phyloP scores from a whole-genome alignment of 2,329 filamentous ascomycete genomes.

The Chaetomiaceae sp. region DNA sequence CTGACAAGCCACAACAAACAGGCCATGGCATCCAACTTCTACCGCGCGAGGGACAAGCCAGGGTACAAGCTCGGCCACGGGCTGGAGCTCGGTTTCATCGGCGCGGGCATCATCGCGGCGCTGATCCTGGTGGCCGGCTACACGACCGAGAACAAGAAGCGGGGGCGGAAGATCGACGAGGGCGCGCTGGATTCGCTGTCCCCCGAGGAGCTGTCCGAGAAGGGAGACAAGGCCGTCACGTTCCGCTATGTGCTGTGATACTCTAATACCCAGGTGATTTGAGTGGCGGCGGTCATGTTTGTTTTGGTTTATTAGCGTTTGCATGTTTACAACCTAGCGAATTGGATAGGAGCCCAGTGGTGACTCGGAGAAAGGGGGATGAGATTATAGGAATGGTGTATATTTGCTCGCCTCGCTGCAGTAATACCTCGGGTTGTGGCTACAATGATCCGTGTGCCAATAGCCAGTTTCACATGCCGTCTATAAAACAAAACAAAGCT shows the following conservation, averaged over 20 bases:
- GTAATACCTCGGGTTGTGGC: too few species aligned
- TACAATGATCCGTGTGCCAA: too few species aligned
- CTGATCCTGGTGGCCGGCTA: slow-evolving; percentile 47
- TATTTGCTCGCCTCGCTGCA: too few species aligned
- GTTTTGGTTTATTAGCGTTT: too few species aligned
- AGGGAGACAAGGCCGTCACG: slow-evolving; percentile 58
- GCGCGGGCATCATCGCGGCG: slow-evolving; percentile 41
- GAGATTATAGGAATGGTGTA: too few species aligned
- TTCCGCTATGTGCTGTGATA: slow-evolving; percentile 64
- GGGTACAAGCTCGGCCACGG: slow-evolving; percentile 47
- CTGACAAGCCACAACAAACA: slow-evolving; percentile 23
- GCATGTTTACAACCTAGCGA: too few species aligned
- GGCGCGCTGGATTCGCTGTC: slow-evolving; percentile 39
- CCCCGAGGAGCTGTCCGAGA: slow-evolving; percentile 48
- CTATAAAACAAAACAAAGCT: too few species aligned
- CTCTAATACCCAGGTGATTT: too few species aligned
- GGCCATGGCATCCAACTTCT: slow-evolving; percentile 70
- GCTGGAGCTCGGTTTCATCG: slow-evolving; percentile 47
- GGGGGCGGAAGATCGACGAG: slow-evolving; percentile 42
- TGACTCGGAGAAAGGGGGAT: too few species aligned
- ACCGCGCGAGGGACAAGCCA: slow-evolving; percentile 48
- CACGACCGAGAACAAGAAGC: slow-evolving; percentile 52
- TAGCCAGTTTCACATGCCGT: too few species aligned
- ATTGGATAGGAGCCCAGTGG: too few species aligned
- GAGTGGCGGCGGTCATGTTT: too few species aligned